phyloP scores from a whole-genome alignment of 2,329 filamentous ascomycete species.

The Leptographium lundbergii region DNA sequence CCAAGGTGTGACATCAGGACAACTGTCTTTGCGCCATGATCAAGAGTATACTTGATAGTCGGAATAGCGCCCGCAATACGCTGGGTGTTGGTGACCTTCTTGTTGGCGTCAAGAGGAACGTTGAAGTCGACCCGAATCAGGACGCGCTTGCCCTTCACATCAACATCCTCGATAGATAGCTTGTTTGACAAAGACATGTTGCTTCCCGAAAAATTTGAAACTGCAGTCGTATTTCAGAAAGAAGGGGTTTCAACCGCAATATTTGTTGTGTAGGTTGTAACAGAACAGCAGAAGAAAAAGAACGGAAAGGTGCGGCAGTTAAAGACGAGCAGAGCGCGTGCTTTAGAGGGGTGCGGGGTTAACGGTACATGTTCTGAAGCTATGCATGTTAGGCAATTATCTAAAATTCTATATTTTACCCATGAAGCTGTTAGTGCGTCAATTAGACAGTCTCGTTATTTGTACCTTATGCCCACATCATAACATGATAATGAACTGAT shows the following conservation, averaged over 20 bases:
- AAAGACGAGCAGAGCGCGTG: neutral
- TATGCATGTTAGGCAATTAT: neutral
- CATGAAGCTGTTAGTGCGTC: neutral
- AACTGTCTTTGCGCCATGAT: conserved; percentile 82
- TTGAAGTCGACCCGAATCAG: conserved; percentile 99
- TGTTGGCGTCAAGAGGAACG: conserved; percentile 85
- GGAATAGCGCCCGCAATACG: conserved; percentile 92
- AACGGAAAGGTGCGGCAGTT: neutral
- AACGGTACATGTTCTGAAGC: neutral
- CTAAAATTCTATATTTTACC: neutral
- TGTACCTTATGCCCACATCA: neutral
- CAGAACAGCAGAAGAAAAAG: neutral
- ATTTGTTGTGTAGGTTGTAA: neutral
- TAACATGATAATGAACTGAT: conserved; percentile 2
- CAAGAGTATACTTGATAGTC: conserved; percentile 88
- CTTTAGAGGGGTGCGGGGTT: conserved; percentile 1
- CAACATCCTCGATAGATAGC: conserved; percentile 89
- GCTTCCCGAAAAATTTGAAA: conserved; percentile 1
- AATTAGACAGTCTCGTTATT: neutral
- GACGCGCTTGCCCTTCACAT: conserved; percentile 96
- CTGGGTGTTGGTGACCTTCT: conserved; percentile 96
- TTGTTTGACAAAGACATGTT: conserved; percentile 98
- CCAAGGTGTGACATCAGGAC: conserved; percentile 98
- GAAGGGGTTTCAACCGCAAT: no score
- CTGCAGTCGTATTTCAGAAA: neutral